These are phyloP conservation scores for Zymoseptoria ardabiliae DNA, from an alignment of 2,329 filamentous ascomycete genomes.

Conservation along the genomic window DNA sequence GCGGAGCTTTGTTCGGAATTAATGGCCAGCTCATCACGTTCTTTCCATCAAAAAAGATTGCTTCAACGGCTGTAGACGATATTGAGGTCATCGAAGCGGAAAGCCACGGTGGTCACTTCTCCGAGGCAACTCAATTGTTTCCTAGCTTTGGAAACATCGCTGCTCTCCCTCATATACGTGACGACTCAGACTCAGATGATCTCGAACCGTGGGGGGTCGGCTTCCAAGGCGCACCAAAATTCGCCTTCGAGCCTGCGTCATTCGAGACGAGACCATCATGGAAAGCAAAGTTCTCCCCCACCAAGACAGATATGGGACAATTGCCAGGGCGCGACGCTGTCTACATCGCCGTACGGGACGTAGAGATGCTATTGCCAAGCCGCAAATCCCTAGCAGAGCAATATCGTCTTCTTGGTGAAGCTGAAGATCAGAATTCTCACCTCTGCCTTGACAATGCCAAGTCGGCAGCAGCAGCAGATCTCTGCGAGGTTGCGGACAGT, in stretches of 20 bases:
- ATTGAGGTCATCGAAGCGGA: slow-evolving; percentile 31
- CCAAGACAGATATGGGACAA: slow-evolving; percentile 10
- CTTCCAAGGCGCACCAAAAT: slow-evolving; percentile 27
- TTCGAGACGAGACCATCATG: slow-evolving; percentile 32
- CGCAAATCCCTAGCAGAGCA: slow-evolving; percentile 68
- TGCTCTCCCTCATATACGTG: background rate
- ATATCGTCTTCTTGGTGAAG: slow-evolving; percentile 78
- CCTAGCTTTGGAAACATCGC: slow-evolving; percentile 25
- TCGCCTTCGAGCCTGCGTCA: slow-evolving; percentile 43
- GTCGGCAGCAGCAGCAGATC: slow-evolving; percentile 65
- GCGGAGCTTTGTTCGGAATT: slow-evolving; percentile 51
- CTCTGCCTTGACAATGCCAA: slow-evolving; percentile 78
- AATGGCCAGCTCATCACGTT: slow-evolving; percentile 53
- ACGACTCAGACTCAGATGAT: slow-evolving; percentile 9
- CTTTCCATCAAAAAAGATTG: slow-evolving; percentile 47
- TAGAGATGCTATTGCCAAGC: slow-evolving; percentile 66
- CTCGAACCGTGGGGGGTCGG: background rate
- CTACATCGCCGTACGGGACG: slow-evolving; percentile 63
- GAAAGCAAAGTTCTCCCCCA: slow-evolving; percentile 27
- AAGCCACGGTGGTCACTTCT: slow-evolving; percentile 58
- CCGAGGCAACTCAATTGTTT: slow-evolving; percentile 34
- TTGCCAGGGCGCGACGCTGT: slow-evolving; percentile 49
- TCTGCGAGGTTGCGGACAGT: slow-evolving; percentile 65
- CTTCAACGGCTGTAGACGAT: slow-evolving; percentile 26
- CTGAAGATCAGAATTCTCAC: slow-evolving; percentile 44